Evolutionary conservation across 2,329 filamentous ascomycete species (phyloP).

Genomic region (Pestalotiopsis fici): DNA sequence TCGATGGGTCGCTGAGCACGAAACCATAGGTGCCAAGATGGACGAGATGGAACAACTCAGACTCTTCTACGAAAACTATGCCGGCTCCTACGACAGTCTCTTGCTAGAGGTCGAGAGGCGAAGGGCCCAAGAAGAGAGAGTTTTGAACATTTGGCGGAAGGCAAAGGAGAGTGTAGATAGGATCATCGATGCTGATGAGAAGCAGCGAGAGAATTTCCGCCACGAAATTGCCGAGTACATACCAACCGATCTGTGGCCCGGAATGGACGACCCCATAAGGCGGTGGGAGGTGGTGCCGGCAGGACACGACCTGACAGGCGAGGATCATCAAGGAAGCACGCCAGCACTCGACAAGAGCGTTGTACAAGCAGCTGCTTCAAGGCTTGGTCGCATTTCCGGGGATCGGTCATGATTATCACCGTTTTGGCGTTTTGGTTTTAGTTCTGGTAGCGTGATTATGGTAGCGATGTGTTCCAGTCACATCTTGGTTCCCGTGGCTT

Average conservation of each 20-base stretch:
- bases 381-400: constrained; percentile 11
- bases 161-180: constrained; percentile 76
- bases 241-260: constrained; percentile 85
- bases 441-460: background rate
- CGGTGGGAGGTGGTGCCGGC: constrained; percentile 50
- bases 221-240: constrained; percentile 83
- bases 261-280: constrained; percentile 62
- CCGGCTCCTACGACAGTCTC: constrained; percentile 80
- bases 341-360: constrained; percentile 29
- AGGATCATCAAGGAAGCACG: constrained; percentile 21
- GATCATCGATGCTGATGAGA: constrained; percentile 71
- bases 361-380: constrained; percentile 26
- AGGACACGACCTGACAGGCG: constrained; percentile 26
- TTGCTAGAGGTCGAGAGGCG: constrained; percentile 82
- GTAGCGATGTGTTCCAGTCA: background rate
- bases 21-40: constrained; percentile 68
- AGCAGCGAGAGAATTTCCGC: constrained; percentile 76
- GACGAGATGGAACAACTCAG: constrained; percentile 76
- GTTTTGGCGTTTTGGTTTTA: background rate
- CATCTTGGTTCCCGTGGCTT: background rate
- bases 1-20: constrained; percentile 75
- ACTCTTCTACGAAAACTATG: constrained; percentile 85
- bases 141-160: constrained; percentile 74
- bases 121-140: constrained; percentile 70
- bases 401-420: background rate